Percentiles rank a stretch among this genome's conserved stretches.
Evolutionary conservation across 2,329 filamentous ascomycete genomes (phyloP).

Genomic region (Orbilia brochopaga): DNA sequence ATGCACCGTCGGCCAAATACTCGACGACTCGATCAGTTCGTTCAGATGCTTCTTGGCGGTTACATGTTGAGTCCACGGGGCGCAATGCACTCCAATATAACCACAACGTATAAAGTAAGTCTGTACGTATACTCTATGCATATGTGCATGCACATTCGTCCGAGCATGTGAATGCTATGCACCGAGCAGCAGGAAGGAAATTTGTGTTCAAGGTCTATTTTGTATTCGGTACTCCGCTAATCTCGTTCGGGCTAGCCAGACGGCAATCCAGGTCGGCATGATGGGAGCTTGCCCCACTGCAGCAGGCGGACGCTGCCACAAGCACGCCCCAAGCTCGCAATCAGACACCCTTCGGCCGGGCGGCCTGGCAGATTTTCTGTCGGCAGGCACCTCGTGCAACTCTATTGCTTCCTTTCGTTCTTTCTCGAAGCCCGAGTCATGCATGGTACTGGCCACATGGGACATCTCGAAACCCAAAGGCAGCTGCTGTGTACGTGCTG

Average conservation of each 20-base stretch:
- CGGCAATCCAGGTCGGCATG: conserved; percentile 49
- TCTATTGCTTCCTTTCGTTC: background rate
- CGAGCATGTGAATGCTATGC: conserved; percentile 33
- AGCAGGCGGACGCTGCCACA: conserved; percentile 37
- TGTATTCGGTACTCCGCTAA: no score
- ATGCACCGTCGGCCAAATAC: conserved; percentile 18
- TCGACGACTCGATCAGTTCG: background rate
- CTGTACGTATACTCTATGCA: no score
- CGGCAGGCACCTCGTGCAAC: background rate
- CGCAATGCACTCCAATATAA: conserved; percentile 20
- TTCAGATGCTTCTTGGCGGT: background rate
- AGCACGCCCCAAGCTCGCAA: conserved; percentile 14
- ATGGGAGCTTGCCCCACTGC: conserved; percentile 48
- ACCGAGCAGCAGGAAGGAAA: background rate
- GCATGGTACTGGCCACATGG: background rate
- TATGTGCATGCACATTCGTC: background rate
- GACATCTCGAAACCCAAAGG: background rate
- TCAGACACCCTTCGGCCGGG: background rate
- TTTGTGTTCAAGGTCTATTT: conserved; percentile 22
- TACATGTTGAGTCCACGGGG: background rate
- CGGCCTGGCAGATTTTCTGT: background rate
- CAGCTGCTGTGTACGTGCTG: background rate
- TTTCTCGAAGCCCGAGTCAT: conserved; percentile 1
- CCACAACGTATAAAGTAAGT: no score
- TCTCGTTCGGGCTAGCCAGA: conserved; percentile 12